These are phyloP conservation scores for Schizothecium vesticola DNA, from an alignment of 495 filamentous ascomycete genomes.

Conservation along the genomic window DNA sequence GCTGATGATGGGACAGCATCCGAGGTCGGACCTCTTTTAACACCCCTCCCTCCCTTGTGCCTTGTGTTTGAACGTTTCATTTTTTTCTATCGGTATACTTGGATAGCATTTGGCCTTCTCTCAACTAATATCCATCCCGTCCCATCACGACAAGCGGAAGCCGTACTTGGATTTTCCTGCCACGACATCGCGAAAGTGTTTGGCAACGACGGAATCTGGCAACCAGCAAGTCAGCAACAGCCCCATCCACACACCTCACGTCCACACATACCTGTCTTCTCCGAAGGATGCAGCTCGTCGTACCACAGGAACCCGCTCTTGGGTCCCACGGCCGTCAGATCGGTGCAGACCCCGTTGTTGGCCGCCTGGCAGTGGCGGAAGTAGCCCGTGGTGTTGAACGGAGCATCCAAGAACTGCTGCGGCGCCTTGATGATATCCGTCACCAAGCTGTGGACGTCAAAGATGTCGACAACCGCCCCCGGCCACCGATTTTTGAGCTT, in stretches of 20 bases:
- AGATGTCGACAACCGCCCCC: constrained; percentile 55
- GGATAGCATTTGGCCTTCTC: not conserved
- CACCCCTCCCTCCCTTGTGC: too few species aligned
- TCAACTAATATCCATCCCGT: not conserved
- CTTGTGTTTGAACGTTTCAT: too few species aligned
- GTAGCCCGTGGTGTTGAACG: constrained; percentile 57
- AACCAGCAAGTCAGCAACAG: constrained; percentile 4
- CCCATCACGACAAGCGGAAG: constrained; percentile 20
- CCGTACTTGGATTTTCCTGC: constrained; percentile 53
- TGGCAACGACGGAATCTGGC: constrained; percentile 44
- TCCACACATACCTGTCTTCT: constrained; percentile 44
- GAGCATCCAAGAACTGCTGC: constrained; percentile 51
- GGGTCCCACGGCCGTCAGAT: constrained; percentile 29
- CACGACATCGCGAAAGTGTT: constrained; percentile 57
- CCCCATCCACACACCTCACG: constrained; percentile 41
- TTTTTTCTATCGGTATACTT: too few species aligned
- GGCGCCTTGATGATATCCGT: constrained; percentile 59
- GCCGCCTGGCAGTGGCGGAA: constrained; percentile 47
- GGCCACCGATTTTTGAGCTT: constrained; percentile 50
- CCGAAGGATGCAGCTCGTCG: constrained; percentile 65
- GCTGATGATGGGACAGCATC: not conserved
- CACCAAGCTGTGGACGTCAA: constrained; percentile 59
- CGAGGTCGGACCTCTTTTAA: not conserved
- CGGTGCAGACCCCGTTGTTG: constrained; percentile 18
- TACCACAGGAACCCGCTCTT: constrained; percentile 44